Conservation (phyloP, 495 filamentous ascomycete genomes). For the Chaetomidium leptoderma region DNA sequence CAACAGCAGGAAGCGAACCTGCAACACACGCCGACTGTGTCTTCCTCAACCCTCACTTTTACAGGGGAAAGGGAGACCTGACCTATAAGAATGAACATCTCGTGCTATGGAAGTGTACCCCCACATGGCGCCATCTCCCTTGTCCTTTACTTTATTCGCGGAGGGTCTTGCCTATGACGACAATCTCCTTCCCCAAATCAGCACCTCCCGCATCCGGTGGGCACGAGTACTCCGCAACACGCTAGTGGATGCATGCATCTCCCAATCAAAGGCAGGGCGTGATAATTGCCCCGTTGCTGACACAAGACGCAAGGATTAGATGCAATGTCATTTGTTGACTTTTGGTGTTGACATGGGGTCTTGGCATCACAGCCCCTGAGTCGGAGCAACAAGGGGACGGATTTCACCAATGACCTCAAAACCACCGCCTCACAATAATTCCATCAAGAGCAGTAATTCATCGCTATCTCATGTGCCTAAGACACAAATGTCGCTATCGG, state of each 20-base stretch:
- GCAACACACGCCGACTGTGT: too few species aligned
- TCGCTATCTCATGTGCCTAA: background rate
- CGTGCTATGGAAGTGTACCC: background rate
- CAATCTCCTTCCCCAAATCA: background rate
- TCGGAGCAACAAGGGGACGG: too few species aligned
- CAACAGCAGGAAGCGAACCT: background rate
- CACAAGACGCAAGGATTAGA: background rate
- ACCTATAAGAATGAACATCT: background rate
- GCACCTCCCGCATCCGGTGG: background rate
- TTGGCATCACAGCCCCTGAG: background rate
- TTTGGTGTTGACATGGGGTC: background rate
- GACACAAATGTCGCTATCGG: background rate
- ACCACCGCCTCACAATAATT: too few species aligned
- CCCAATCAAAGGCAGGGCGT: background rate
- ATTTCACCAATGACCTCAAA: too few species aligned
- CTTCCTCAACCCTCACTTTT: too few species aligned
- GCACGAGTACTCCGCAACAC: background rate
- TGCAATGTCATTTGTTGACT: background rate
- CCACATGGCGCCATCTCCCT: slow-evolving; percentile 3
- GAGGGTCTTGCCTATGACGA: background rate
- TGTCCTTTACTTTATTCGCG: background rate
- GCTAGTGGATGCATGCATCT: background rate
- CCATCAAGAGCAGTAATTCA: background rate
- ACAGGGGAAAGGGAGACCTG: background rate
- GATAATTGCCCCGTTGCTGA: background rate